Base-by-base conservation (phyloP, 2,329 filamentous ascomycete species). In the Hysterium pulicare region DNA sequence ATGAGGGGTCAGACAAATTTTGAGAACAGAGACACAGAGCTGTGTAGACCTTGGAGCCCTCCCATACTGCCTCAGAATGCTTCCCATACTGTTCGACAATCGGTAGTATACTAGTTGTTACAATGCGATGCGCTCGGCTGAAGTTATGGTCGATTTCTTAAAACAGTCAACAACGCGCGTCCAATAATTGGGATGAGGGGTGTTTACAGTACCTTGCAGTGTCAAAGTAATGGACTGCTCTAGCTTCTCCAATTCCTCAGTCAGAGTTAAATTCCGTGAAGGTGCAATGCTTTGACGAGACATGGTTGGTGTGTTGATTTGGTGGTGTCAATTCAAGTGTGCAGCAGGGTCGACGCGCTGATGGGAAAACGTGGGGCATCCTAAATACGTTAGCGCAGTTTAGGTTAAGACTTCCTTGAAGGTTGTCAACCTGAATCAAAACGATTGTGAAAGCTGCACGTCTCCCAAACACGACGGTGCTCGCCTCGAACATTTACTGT, bases 141-240 rank as follows among this genome's bases (percentile, higher is more conserved):
- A 98, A 98, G 71, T 98, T 98, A 69, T 89, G 87, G 66, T 98
- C 93, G 71, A 98, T 98, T 74, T 98, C 93, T 94, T 58, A 13
- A 32, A 28, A 6, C 10, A 10, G 56, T 62, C 32, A 63, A 56
- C 20, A 37, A 54, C 47, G 46, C 37, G 49, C 45, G 41, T 55
- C 41, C 57, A 56, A 55, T 55, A 42, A 51, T 15, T 15, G 33
- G 4, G n/a, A 15, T 33, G 40, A 37, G n/a, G 32, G n/a, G 46
- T 58, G 48, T 54, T 56, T 56, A 61, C 20, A 57, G 45, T 66
- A 86, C 88, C 89, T 83, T 97, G 93, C 17, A 98, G 75, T 0
- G 91, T 97, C 31, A 97, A 76, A 0, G 93, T 98, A 56, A 98
- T 97, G 17, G 89, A 94, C 66, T 98, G 93, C 67, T 98, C 93